Conservation (phyloP, 257 asterid genomes). For the Gynochthodes officinalis region DNA sequence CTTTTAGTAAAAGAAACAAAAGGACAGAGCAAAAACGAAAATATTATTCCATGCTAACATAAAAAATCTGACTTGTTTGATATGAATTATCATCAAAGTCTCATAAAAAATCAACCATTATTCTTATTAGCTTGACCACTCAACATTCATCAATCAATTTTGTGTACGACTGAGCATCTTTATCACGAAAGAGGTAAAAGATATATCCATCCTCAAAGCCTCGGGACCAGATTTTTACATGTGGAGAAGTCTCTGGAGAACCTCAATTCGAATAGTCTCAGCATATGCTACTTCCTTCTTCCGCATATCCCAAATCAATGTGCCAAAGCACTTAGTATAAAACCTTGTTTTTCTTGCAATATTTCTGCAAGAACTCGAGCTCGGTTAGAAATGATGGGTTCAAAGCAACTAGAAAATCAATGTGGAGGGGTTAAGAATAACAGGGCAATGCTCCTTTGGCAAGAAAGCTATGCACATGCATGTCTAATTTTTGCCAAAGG, state of each 20-base stretch:
- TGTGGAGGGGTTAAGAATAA: constrained; percentile 37
- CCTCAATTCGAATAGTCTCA: constrained; percentile 13
- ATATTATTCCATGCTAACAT: too few species aligned
- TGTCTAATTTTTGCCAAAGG: constrained; percentile 58
- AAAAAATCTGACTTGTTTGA: too few species aligned
- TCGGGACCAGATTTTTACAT: constrained; percentile 8
- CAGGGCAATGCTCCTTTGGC: constrained; percentile 53
- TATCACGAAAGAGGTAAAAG: background rate
- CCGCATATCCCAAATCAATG: constrained; percentile 52
- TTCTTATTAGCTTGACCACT: background rate
- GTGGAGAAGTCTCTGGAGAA: background rate
- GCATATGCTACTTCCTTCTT: constrained; percentile 23
- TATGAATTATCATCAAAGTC: background rate
- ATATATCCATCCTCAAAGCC: background rate
- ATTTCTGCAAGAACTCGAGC: constrained; percentile 7
- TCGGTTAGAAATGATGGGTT: background rate
- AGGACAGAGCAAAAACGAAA: too few species aligned
- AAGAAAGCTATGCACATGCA: constrained; percentile 44
- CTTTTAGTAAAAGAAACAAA: too few species aligned
- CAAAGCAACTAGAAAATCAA: background rate
- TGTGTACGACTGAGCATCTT: background rate
- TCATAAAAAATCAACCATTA: constrained; percentile 7
- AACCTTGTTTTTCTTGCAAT: background rate
- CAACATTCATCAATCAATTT: background rate
- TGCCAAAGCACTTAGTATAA: constrained; percentile 18